Conservation (phyloP, 257 asterid genomes). For the Perilla frutescens region DNA sequence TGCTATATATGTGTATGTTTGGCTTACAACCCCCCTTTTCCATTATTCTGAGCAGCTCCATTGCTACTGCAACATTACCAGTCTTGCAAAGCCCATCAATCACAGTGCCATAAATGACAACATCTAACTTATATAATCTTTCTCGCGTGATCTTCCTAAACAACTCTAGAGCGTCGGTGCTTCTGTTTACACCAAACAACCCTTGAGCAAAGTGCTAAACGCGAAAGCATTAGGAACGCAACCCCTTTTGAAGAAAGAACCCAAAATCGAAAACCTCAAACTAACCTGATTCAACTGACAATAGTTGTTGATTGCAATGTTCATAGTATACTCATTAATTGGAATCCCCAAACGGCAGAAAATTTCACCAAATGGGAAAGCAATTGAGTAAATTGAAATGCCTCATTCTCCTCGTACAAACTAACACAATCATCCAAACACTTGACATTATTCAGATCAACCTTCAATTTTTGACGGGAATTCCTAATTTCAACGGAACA, state of each 20-base stretch:
- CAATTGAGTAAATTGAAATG: not conserved
- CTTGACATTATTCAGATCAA: not conserved
- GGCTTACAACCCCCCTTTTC: not conserved
- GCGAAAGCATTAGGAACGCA: not conserved
- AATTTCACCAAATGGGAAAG: not conserved
- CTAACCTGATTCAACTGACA: not conserved
- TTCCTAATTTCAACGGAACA: not conserved
- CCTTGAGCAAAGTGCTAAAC: not conserved
- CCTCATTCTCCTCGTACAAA: not conserved
- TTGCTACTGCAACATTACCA: not conserved
- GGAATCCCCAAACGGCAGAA: not conserved
- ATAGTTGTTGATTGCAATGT: not conserved
- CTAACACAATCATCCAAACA: not conserved
- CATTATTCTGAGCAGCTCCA: not conserved
- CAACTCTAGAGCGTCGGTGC: not conserved
- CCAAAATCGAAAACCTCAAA: not conserved
- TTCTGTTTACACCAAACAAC: not conserved
- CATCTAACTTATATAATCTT: not conserved
- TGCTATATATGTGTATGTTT: too few species aligned
- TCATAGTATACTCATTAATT: not conserved
- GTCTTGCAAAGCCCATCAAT: not conserved
- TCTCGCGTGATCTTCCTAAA: not conserved
- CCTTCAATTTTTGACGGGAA: not conserved
- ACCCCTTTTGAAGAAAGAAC: not conserved
- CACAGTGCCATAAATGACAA: slow-evolving; percentile 5